Conservation (phyloP, 2,329 filamentous ascomycete genomes). For the Daldinia eschscholtzii region DNA sequence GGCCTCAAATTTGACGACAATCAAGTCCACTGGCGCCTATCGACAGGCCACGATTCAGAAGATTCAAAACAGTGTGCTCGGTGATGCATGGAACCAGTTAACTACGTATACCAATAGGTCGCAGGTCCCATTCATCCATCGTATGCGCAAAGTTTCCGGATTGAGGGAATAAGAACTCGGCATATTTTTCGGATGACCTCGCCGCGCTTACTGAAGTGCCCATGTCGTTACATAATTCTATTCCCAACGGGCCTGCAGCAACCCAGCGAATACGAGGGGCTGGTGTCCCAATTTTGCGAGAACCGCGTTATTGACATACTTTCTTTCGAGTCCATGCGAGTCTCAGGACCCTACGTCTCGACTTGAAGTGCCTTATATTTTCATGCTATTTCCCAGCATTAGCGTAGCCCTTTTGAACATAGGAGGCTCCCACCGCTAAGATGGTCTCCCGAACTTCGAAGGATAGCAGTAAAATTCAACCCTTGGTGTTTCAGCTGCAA, state of each 20-base stretch:
- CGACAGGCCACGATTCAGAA: constrained; percentile 30
- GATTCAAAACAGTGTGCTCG: constrained; percentile 3
- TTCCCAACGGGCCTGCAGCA: constrained; percentile 23
- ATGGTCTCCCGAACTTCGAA: not conserved
- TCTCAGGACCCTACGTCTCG: constrained; percentile 32
- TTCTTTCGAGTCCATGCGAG: constrained; percentile 15
- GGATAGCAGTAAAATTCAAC: not conserved
- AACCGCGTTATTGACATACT: constrained; percentile 15
- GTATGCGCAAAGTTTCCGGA: constrained; percentile 10
- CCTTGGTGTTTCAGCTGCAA: constrained; percentile 35
- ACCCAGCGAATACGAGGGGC: constrained; percentile 28
- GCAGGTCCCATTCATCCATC: not conserved
- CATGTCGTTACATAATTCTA: constrained; percentile 34
- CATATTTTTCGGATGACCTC: constrained; percentile 29
- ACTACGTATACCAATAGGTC: not conserved
- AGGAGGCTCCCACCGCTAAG: not conserved
- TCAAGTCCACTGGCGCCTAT: constrained; percentile 33
- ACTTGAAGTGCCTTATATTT: constrained; percentile 32
- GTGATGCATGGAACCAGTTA: constrained; percentile 19
- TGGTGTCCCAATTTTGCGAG: constrained; percentile 17
- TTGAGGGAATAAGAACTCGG: constrained; percentile 17
- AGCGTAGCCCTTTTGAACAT: constrained; percentile 21
- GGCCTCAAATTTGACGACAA: constrained; percentile 43
- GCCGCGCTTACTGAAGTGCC: constrained; percentile 30
- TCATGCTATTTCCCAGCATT: constrained; percentile 26